phyloP scores from a whole-genome alignment of 371 early-diverging fungal genomes.

The Mucor sp. region DNA sequence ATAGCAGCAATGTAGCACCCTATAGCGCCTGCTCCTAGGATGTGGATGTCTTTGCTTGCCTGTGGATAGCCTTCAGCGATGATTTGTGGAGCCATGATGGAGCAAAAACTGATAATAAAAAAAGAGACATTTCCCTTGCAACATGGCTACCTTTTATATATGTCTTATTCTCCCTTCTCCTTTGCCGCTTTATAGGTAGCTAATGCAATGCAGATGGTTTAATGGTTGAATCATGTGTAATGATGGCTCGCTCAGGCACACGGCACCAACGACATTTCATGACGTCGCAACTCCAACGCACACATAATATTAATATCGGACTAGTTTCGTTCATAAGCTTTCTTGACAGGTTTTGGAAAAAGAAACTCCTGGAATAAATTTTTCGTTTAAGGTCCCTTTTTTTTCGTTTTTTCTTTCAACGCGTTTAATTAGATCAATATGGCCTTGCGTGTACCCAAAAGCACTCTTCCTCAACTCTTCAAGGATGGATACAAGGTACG shows the following conservation, averaged over 20 bases:
- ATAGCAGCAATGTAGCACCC: too few relatives aligned
- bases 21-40: too few relatives aligned
- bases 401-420: slow-evolving; percentile 9
- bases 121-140: too few relatives aligned
- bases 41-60: too few relatives aligned
- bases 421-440: slow-evolving; percentile 53
- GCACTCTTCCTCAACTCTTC: slow-evolving; percentile 87
- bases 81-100: too few relatives aligned
- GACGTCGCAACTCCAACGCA: not conserved
- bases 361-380: slow-evolving; percentile 5
- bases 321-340: not conserved
- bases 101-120: too few relatives aligned
- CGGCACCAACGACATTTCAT: not conserved
- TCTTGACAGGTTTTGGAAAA: slow-evolving; percentile 2
- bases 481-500: slow-evolving; percentile 96
- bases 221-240: too few relatives aligned
- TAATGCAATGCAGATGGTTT: too few relatives aligned
- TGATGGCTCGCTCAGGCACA: not conserved
- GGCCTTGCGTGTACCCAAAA: slow-evolving; percentile 94
- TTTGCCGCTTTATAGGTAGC: too few relatives aligned
- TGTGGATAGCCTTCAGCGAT: too few relatives aligned
- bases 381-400: slow-evolving; percentile 5
- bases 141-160: too few relatives aligned
- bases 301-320: not conserved
- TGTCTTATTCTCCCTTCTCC: too few relatives aligned